Base-by-base conservation (phyloP, 108 stramenopile species). In the Cylindrotheca fusiformis region DNA sequence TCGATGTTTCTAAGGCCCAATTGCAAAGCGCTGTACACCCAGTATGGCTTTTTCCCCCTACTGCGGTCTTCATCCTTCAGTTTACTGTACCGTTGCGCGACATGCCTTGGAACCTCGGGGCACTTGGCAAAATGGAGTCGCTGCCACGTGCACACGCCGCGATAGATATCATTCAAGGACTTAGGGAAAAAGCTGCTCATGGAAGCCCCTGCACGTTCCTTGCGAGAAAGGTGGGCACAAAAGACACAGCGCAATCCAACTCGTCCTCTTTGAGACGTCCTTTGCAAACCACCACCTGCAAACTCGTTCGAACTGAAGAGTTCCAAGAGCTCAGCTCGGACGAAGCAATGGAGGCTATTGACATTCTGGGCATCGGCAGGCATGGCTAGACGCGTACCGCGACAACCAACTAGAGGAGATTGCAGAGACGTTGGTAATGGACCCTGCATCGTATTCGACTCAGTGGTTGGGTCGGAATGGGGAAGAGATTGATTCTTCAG, bases 1-100 rank as follows among this genome's bases (percentile, higher is more conserved):
- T 66, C 46, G 36, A 66, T 28, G 26, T 87, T 81, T 22, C 69
- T 55, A 78, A 87, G 77, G 8, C 86, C 86, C 44, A 87, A 20
- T 20, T 79, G 71, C 31, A 55, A 57, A 10, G 86, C 86, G 48
- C 70, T 67, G 58, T 72, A 69, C 26, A 78, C 79, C 69, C 83
- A 87, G 56, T 87, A 81, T 33, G 68, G 76, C 10, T 84, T 82
- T n/a, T 81, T 84, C 55, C 80, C 83, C 3, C 86, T 72, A 24
- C 70, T 74, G 5, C 56, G 55, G 44, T 77, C 81, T 4, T 54
- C 58, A 29, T 70, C 58, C 52, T 80, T 79, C 45, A 84, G 58
- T 29, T 78, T 55, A 31, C 74, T 61, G 45, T 84, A 68, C 21
- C 67, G 55, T 18, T 65, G 56, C 52, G 68, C 73, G 41, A 83